Base-by-base conservation (phyloP, 495 filamentous ascomycete genomes). In the Patellaria atrata region DNA sequence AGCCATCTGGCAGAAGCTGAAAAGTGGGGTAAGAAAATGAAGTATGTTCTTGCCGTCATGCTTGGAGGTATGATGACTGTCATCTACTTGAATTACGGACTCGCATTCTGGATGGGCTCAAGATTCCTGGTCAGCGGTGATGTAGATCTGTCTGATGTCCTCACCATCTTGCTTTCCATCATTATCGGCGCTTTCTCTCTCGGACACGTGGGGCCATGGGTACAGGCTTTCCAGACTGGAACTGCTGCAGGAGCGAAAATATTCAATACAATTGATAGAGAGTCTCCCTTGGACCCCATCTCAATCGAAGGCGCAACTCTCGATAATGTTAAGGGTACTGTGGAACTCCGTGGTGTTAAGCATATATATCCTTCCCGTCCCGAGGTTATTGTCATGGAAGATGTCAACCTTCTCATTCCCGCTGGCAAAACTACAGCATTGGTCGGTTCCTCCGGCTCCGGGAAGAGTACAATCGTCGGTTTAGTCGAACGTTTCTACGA, bases 21-120 rank as follows among this genome's bases (percentile, higher is more conserved):
- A 51, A 70, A 60, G 45, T 85, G 69, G 59, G 87, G 87, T 9
- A 69, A 70, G 57, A 85, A 75, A 57, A 64, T 74, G 44, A 81
- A 91, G 52, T 56, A 67, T 24, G 59, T 68, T 2, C 52, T 87
- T 20, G 79, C 71, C 14, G 40, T 76, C 15, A 84, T 94, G 81
- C 62, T 97, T 24, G 81, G 74, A 27, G 60, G 64, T 26, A 80
- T 93, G 74, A 82, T 94, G 62, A 60, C 67, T 36, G 62, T 87
- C 35, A 68, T 96, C 40, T 94, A 84, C 48, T 55, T 86, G 24
- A 91, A 86, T 56, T 94, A 94, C 33, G 47, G 47, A 10, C 69
- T 97, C 23, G 77, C 84, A 23, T 97, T 96, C 61, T 97, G 89
- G 89, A 79, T 85, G 65, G 89, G 89, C 8, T 85, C 79, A 38